A percentile compares a stretch with the other conserved stretches of the same genome.
phyloP scores from a whole-genome alignment of 106 monocot species.

The Acanthochlamys bracteata region DNA sequence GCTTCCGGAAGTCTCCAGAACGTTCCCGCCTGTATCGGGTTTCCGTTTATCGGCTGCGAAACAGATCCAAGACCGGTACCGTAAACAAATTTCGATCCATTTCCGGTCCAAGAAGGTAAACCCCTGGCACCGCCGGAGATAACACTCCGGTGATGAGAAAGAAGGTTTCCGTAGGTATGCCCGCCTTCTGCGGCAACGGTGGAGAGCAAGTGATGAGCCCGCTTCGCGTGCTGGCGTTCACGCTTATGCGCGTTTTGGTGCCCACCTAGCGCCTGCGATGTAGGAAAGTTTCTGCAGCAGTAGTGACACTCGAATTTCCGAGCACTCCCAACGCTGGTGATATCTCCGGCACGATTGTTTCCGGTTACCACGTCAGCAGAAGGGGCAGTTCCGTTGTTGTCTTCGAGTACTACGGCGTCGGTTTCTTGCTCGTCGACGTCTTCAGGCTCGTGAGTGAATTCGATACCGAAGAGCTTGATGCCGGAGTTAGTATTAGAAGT shows the following conservation, averaged over 20 bases:
- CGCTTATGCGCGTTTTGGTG: conserved; percentile 87
- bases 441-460: conserved; percentile 29
- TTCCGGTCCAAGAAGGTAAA: conserved; percentile 11
- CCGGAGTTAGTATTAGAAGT: conserved; percentile 14
- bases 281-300: conserved; percentile 66
- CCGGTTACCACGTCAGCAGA: neutral
- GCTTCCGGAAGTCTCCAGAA: conserved; percentile 30
- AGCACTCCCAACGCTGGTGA: conserved; percentile 2
- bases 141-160: conserved; percentile 15
- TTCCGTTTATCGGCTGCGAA: conserved; percentile 35
- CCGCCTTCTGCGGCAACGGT: conserved; percentile 2
- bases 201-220: conserved; percentile 31
- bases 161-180: conserved; percentile 9
- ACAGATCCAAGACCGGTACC: conserved; percentile 25
- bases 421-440: neutral
- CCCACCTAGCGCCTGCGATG: conserved; percentile 71
- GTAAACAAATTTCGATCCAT: too few relatives aligned
- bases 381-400: neutral
- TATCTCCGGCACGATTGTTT: neutral
- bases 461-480: conserved; percentile 68
- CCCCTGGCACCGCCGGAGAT: neutral
- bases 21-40: conserved; percentile 28
- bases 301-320: conserved; percentile 75
- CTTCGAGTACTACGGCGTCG: neutral
- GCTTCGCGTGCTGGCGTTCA: conserved; percentile 61